Evolutionary conservation across 2,329 filamentous ascomycete genomes (phyloP), one percentile per base, ranked within the genome.

Genomic region (Fusarium burgessii): DNA sequence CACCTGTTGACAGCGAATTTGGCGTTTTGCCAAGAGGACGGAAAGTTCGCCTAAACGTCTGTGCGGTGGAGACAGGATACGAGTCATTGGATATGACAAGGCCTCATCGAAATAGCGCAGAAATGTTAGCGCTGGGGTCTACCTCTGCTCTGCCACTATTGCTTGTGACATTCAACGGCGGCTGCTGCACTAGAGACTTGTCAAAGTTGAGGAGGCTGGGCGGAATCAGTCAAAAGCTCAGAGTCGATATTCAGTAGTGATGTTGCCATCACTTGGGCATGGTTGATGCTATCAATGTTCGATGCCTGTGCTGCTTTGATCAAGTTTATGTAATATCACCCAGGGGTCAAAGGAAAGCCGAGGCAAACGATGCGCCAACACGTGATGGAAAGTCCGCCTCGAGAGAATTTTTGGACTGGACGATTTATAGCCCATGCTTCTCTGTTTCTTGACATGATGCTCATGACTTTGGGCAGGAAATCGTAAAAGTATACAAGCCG

Each of bases 21-120:
- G 23, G 33, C 35, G 36, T n/a, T 45, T 18, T 32, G 38, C 38
- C 27, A 46, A 55, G 51, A 33, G 2, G 17, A n/a, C 25, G 27
- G 27, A 38, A 32, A 55, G 38, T 55, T 55, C 38, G 51, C 51
- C 51, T 45, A 55, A 55, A 46, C 25, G 27, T 46, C 27, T n/a
- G 51, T 9, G 27, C 38, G 20, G 51, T n/a, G 38, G 51, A 3
- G 38, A n/a, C 27, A 1, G 0, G 6, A 15, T 5, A 12, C 2
- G 13, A 5, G n/a, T 27, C 32, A 51, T 51, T 51, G 32, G 32
- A 5, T 38, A 7, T 38, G 47, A 12, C 17, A 25, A 29, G 1
- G 20, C 12, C 18, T 20, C 6, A 27, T 25, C 4, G 1, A 8
- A n/a, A 25, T 38, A 51, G 47, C 32, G 20, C 9, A 5, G 6